Conservation (phyloP, 345 rosid species). For the Hibiscus trionum region DNA sequence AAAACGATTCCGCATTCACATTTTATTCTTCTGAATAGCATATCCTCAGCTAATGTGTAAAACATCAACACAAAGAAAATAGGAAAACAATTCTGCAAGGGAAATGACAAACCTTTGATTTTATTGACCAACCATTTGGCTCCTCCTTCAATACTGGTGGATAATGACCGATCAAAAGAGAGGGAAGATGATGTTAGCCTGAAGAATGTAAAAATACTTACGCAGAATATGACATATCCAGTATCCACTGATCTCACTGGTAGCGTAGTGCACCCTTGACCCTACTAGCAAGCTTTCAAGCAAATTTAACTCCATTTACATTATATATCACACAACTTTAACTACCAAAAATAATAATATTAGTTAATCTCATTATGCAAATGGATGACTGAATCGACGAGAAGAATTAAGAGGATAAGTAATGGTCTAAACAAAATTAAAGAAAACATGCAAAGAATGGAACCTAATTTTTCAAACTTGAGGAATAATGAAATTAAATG, state of each 20-base stretch:
- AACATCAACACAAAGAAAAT: neutral
- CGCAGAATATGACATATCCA: too few relatives aligned
- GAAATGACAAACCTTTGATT: constrained; percentile 50
- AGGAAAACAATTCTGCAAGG: neutral
- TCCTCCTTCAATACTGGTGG: constrained; percentile 69
- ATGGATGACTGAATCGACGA: constrained; percentile 55
- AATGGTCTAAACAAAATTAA: constrained; percentile 4
- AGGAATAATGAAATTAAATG: neutral
- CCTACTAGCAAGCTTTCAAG: neutral
- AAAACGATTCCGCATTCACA: neutral
- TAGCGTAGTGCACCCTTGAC: neutral
- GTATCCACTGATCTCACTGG: too few relatives aligned
- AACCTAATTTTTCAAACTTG: neutral
- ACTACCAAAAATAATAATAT: neutral
- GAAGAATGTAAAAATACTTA: neutral
- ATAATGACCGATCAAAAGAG: neutral
- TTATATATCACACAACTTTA: neutral
- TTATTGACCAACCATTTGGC: constrained; percentile 91
- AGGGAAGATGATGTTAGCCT: neutral
- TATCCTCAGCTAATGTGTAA: neutral
- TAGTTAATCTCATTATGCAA: neutral
- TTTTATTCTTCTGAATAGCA: neutral
- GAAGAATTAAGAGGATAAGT: neutral
- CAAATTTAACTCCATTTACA: neutral
- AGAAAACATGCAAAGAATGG: neutral